Evolutionary conservation across 1,139 yeast species (phyloP), one percentile per base, ranked within the genome.

Genomic region (Dujonia santamariae): DNA sequence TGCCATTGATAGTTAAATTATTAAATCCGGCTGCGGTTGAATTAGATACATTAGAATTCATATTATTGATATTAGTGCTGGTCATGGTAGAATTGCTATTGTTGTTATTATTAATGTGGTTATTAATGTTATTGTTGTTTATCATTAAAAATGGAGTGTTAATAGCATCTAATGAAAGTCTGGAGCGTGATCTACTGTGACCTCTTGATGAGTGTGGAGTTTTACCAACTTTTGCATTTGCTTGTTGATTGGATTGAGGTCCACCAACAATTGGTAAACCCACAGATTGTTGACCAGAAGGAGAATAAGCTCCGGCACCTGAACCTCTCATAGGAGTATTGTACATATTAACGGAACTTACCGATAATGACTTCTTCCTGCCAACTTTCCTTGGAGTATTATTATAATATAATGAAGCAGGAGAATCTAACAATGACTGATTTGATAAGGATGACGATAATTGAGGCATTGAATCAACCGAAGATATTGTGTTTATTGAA

Each of bases 101-200:
- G 38, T 35, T 26, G 22, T 26, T 14, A 30, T 15, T 20, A 22
- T 29, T 19, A 4, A 24, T 7, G 6, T 19, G 9, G 9, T 23
- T 24, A 7, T 8, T 7, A 7, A 11, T 13, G 32, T 29, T 29
- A 4, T 19, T 14, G 5, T 28, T 28, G n/a, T 23, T 19, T 13
- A 11, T 19, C 32, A 36, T 16, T 44, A 41, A 12, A 25, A 26
- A 28, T 29, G 46, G 46, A n/a, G 48, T 37, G 23, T 53, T 44
- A n/a, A 57, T 38, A 3, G 59, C 59, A 46, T 66, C 72, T 16
- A 65, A 33, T 1, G 72, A 63, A 23, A 67, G 47, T 30, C 69
- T 52, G 2, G 75, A 68, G 30, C 70, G 54, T 14, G 72, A 61
- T 39, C 76, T 52, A 29, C 61, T 53, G 44, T 67, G 78, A 26